Percentiles rank a stretch among this genome's conserved stretches.
Evolutionary conservation across 257 asterid genomes (phyloP).

Genomic region (Cordia subcordata): DNA sequence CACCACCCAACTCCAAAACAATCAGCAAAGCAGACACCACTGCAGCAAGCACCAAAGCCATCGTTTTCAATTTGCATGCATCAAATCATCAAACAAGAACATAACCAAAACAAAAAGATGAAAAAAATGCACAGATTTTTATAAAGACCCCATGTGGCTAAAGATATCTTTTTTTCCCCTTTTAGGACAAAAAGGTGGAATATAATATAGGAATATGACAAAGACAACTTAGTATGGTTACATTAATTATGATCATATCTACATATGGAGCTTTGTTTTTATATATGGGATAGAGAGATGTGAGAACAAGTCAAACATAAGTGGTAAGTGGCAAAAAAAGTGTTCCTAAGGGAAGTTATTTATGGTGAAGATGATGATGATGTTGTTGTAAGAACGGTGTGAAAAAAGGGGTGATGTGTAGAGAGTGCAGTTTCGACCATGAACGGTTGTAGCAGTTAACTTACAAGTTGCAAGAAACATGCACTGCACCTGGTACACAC

Average conservation of each 20-base stretch:
- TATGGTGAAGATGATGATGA: neutral
- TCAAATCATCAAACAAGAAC: neutral
- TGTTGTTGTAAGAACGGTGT: neutral
- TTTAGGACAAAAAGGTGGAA: neutral
- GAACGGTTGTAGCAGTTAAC: neutral
- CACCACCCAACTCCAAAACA: constrained; percentile 22
- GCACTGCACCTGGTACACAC: too few species aligned
- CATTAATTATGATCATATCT: neutral
- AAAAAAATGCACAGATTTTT: too few species aligned
- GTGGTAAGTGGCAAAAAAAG: neutral
- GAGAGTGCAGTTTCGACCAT: neutral
- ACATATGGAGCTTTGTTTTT: neutral
- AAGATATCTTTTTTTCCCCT: too few species aligned
- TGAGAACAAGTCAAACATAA: neutral
- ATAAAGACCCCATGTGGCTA: neutral
- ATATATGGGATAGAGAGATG: neutral
- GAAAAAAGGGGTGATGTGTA: too few species aligned
- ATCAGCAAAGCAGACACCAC: constrained; percentile 14
- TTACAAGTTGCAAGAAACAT: neutral
- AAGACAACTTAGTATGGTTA: neutral
- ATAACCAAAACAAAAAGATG: neutral
- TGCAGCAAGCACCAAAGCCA: constrained; percentile 16
- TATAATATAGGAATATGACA: neutral
- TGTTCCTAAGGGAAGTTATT: too few species aligned
- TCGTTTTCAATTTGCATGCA: neutral